Evolutionary conservation across 139 green algal species (phyloP), one percentile per base, ranked within the genome.

Genomic region (Chlamydomonas asymmetrica): DNA sequence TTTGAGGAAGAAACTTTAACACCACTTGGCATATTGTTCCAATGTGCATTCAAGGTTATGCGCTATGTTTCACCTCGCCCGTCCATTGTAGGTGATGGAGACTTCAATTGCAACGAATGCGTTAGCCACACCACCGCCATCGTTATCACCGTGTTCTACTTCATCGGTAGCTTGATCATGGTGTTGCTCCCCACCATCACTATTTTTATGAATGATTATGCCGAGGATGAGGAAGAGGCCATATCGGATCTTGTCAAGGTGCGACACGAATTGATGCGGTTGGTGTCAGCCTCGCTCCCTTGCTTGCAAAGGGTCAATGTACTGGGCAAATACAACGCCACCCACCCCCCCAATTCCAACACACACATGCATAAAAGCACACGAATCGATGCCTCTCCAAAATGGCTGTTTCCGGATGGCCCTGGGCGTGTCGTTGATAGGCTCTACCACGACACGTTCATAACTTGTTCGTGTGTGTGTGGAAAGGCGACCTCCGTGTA

Each of bases 181-280:
- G 71, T 77, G 31, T 3, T 70, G 41, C 22, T 62, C 2, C 38
- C 59, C 13, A 34, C 69, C 31, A 13, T 77, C 4, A 41, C 69
- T 4, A 77, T 59, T 9, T 69, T 77, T 34, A 29, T 77, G 59
- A 49, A 57, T 0, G 71, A 77, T 59, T 77, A 77, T 43, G 69
- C 71, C 4, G 59, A 77, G 60, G 57, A 77, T 2, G 71, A 77
- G 71, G 41, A 77, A 1, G 18, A 70, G 57, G 71, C 39, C 0
- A 25, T 69, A 3, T 41, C 59, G 0, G 71, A 77, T 34, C 6
- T 77, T 23, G 0, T 77, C 2, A 77, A 69, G 59, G 71, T 10
- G 13, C 10, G 45, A 10, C 45, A 60, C 50, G 22, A 60, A 32
- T 20, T n/a, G 18, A 20, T 5, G 7, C 7, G 22, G 13, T 23